phyloP scores from a whole-genome alignment of 305 asterid species.

The Ajuga reptans region DNA sequence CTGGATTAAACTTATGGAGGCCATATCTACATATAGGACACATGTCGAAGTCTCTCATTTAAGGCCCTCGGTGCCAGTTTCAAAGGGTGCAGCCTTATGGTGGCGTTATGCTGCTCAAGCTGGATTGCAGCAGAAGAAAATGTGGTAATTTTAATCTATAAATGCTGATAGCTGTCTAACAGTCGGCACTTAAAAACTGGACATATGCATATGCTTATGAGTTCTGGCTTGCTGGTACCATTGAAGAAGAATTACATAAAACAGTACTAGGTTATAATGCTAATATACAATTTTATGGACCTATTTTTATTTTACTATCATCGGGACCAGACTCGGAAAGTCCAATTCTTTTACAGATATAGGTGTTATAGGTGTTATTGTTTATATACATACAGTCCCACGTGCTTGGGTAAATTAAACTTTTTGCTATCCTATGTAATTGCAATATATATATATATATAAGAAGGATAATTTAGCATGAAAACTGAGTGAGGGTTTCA shows the following conservation, averaged over 20 bases:
- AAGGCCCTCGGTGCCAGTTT: conserved; percentile 76
- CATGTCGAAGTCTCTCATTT: conserved; percentile 80
- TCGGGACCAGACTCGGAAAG: conserved; percentile 7
- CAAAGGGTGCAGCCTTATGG: conserved; percentile 58
- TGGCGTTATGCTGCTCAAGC: conserved; percentile 98
- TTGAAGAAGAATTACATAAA: background rate
- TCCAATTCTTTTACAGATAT: background rate
- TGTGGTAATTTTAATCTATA: conserved; percentile 53
- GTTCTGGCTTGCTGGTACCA: conserved; percentile 15
- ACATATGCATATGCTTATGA: conserved; percentile 10
- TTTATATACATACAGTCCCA: background rate
- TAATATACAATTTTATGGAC: background rate
- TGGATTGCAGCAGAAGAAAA: conserved; percentile 73
- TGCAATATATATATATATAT: background rate
- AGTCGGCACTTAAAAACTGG: conserved; percentile 7
- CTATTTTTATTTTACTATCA: background rate
- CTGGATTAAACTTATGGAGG: conserved; percentile 97
- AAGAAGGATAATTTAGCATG: background rate
- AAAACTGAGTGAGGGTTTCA: background rate
- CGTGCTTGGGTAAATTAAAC: background rate
- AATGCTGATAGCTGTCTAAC: conserved; percentile 5
- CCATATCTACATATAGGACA: conserved; percentile 68
- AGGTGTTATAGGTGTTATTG: no score
- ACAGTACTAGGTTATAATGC: background rate
- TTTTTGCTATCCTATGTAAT: background rate